A percentile compares a stretch with the other conserved stretches of the same genome.
phyloP scores from a whole-genome alignment of 208 protist species.

The Leishmania tarentolae region DNA sequence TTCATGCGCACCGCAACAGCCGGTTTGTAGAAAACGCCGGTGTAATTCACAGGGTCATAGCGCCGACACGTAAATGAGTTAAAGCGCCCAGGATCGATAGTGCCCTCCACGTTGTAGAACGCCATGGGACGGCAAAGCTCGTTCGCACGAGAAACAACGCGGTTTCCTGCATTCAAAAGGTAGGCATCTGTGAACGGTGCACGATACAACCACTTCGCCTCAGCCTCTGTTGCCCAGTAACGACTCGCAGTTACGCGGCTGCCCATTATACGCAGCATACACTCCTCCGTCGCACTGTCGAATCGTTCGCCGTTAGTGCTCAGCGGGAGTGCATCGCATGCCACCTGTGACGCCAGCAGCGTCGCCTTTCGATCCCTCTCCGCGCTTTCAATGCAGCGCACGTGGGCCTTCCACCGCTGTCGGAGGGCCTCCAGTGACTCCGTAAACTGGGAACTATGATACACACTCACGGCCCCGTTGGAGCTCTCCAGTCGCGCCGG shows the following conservation, averaged over 20 bases:
- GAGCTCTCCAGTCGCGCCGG: conserved; percentile 30
- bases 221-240: conserved; percentile 71
- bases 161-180: conserved; percentile 21
- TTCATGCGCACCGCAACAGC: conserved; percentile 60
- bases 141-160: background rate
- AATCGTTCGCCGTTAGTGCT: conserved; percentile 79
- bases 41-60: conserved; percentile 68
- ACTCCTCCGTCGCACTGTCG: conserved; percentile 28
- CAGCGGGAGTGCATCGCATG: conserved; percentile 15
- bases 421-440: conserved; percentile 23
- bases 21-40: conserved; percentile 45
- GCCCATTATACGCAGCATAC: conserved; percentile 6
- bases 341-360: background rate
- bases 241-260: conserved; percentile 7
- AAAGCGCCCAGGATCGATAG: conserved; percentile 37
- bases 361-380: background rate
- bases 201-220: conserved; percentile 57
- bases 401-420: conserved; percentile 20
- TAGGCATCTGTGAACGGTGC: conserved; percentile 39
- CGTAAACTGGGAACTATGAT: conserved; percentile 55
- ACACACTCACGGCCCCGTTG: conserved; percentile 38
- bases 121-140: conserved; percentile 16
- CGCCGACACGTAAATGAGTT: conserved; percentile 41
- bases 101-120: conserved; percentile 62
- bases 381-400: background rate